phyloP scores from a whole-genome alignment of 345 rosid genomes.

The Crucihimalaya himalaica region DNA sequence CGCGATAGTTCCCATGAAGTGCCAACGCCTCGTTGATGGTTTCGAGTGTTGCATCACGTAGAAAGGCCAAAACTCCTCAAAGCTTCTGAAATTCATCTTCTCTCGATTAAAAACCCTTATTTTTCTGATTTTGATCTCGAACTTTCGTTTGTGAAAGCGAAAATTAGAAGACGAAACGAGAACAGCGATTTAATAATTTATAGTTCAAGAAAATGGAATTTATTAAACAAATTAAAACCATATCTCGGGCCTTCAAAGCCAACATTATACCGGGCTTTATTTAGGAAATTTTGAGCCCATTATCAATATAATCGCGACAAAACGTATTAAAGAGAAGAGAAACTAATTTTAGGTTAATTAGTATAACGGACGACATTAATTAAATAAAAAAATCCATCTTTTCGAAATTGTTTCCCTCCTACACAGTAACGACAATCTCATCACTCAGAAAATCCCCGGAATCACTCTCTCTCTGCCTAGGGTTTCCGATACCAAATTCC shows the following conservation, averaged over 20 bases:
- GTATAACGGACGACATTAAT: constrained; percentile 15
- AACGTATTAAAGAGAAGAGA: background rate
- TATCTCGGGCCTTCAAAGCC: background rate
- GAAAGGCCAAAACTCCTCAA: constrained; percentile 93
- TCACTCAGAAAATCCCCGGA: constrained; percentile 5
- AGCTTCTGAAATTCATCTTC: constrained; percentile 85
- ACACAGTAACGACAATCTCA: constrained; percentile 22
- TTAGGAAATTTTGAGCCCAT: background rate
- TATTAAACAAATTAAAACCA: background rate
- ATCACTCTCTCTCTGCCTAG: constrained; percentile 30
- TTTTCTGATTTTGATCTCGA: constrained; percentile 1
- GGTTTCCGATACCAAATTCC: constrained; percentile 19
- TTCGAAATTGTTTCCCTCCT: constrained; percentile 31
- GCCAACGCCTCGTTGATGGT: constrained; percentile 82
- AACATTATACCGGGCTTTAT: background rate
- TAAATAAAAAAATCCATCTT: background rate
- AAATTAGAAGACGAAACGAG: constrained; percentile 14
- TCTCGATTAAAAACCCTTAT: background rate
- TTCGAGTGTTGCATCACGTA: constrained; percentile 92
- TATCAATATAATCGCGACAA: background rate
- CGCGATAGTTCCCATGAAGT: constrained; percentile 68
- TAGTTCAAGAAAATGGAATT: background rate
- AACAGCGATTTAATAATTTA: background rate
- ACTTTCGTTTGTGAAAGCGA: background rate
- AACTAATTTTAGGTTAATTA: background rate